phyloP scores from a whole-genome alignment of 176 grass and related monocot species.

The Rhynchospora tenuis region DNA sequence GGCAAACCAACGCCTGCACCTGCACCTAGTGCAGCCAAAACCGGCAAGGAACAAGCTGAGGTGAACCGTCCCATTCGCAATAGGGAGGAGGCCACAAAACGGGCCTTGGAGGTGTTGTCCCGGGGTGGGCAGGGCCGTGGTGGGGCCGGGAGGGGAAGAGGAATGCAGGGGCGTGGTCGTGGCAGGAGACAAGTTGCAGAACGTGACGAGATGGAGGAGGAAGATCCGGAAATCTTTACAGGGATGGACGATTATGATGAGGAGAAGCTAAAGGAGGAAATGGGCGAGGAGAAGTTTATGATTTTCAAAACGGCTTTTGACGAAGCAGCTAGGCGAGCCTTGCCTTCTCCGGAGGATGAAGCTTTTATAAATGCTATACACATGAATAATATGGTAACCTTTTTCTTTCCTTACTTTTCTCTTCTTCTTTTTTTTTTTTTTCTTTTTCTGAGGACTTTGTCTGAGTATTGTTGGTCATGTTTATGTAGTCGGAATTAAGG shows the following conservation, averaged over 20 bases:
- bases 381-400: constrained; percentile 55
- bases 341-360: constrained; percentile 34
- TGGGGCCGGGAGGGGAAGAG: constrained; percentile 1
- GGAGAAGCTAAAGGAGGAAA: constrained; percentile 44
- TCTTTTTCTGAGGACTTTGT: background rate
- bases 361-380: constrained; percentile 37
- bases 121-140: constrained; percentile 30
- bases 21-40: background rate
- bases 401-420: background rate
- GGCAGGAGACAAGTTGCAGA: background rate
- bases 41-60: constrained; percentile 8
- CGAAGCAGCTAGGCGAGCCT: constrained; percentile 20
- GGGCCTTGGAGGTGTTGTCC: constrained; percentile 54
- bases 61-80: constrained; percentile 53
- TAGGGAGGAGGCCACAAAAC: constrained; percentile 46
- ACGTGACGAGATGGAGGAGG: background rate
- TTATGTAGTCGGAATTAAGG: background rate
- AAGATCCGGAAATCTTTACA: too few species aligned
- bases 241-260: too few species aligned
- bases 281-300: constrained; percentile 55
- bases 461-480: background rate
- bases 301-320: constrained; percentile 40
- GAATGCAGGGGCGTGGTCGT: background rate
- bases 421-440: background rate
- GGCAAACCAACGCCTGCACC: constrained; percentile 32